phyloP scores from a whole-genome alignment of 352 stramenopile genomes.

The Globisporangium paroecandrum region DNA sequence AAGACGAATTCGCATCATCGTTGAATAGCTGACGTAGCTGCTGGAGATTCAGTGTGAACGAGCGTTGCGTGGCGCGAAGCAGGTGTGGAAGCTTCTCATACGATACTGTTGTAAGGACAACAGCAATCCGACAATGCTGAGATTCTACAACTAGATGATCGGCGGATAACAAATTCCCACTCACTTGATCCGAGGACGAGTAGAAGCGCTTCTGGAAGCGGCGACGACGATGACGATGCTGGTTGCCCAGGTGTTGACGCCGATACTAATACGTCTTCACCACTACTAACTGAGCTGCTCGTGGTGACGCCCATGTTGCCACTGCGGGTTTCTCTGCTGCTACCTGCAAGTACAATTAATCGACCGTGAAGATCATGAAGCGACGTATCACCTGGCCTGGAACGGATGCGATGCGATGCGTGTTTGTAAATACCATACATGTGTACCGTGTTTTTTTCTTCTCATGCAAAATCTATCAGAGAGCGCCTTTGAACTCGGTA shows the following conservation, averaged over 20 bases:
- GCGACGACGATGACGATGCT: not conserved
- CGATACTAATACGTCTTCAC: not conserved
- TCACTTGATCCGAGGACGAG: not conserved
- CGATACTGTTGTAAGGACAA: not conserved
- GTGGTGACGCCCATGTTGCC: too few relatives aligned
- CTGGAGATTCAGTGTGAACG: not conserved
- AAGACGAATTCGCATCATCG: not conserved
- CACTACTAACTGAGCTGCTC: not conserved
- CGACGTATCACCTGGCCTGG: too few relatives aligned
- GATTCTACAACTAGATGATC: too few relatives aligned
- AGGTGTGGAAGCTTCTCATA: not conserved
- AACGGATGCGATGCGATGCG: too few relatives aligned
- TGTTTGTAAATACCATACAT: too few relatives aligned
- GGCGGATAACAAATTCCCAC: not conserved
- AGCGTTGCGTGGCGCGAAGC: not conserved
- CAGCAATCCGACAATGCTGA: too few relatives aligned
- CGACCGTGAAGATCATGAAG: too few relatives aligned
- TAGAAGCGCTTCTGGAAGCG: not conserved
- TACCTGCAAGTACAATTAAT: too few relatives aligned
- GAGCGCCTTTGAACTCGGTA: slow-evolving; percentile 24
- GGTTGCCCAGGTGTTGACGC: not conserved
- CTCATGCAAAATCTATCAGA: slow-evolving; percentile 8
- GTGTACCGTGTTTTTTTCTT: too few relatives aligned
- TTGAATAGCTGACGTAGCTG: not conserved
- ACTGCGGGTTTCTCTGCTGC: too few relatives aligned